Percentiles rank a stretch among this genome's conserved stretches.
Evolutionary conservation across 2,329 filamentous ascomycete genomes (phyloP).

Genomic region (Ilyonectria destructans): DNA sequence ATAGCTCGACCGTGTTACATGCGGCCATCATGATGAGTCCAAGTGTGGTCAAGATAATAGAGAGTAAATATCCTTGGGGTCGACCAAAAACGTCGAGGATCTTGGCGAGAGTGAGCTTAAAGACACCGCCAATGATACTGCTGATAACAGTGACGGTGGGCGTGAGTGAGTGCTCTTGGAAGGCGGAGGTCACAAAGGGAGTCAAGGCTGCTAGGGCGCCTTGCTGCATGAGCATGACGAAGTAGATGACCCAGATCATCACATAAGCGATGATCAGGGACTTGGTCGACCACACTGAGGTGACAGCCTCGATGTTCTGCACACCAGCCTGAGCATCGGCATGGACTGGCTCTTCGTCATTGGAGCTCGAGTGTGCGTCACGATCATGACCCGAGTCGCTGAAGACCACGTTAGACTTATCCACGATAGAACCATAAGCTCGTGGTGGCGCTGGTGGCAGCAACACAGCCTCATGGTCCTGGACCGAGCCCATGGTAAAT

Average conservation of each 20-base stretch:
- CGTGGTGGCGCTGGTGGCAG: no score
- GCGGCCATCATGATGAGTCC: constrained; percentile 72
- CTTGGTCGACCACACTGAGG: constrained; percentile 57
- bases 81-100: constrained; percentile 59
- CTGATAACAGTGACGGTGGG: constrained; percentile 65
- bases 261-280: constrained; percentile 58
- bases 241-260: constrained; percentile 63
- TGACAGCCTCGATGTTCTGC: constrained; percentile 58
- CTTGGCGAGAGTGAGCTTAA: constrained; percentile 56
- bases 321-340: constrained; percentile 53
- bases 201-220: constrained; percentile 56
- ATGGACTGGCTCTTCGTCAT: neutral
- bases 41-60: constrained; percentile 56
- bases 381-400: neutral
- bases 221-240: constrained; percentile 63
- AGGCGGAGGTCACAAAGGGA: constrained; percentile 65
- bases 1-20: constrained; percentile 67
- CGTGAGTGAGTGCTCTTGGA: constrained; percentile 67
- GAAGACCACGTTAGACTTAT: neutral
- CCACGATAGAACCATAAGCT: neutral
- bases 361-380: neutral
- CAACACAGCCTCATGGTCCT: neutral
- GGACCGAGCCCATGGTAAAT: neutral
- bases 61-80: constrained; percentile 54
- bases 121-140: constrained; percentile 51